These are phyloP conservation scores for Myxozyma vanderwaltii DNA, from an alignment of 805 yeast species.

Conservation along the genomic window DNA sequence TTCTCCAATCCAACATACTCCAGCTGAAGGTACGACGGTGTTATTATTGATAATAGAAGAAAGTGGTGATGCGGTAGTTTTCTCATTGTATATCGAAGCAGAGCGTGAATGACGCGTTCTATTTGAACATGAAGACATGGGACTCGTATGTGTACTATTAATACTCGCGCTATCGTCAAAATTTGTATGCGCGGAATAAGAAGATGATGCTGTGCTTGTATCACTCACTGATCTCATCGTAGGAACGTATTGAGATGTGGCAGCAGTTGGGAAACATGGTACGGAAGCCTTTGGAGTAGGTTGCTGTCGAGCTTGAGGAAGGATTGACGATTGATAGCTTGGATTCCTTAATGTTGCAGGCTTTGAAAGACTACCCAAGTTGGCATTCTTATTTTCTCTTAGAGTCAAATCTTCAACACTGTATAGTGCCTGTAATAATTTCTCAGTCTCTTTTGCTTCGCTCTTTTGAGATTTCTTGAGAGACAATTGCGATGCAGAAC, in stretches of 20 bases:
- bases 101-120: slow-evolving; percentile 6
- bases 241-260: background rate
- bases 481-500: slow-evolving; percentile 3
- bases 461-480: background rate
- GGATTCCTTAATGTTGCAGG: background rate
- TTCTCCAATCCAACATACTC: slow-evolving; percentile 32
- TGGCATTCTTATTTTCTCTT: background rate
- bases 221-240: slow-evolving; percentile 1
- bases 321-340: background rate
- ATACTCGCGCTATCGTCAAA: slow-evolving; percentile 3
- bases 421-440: slow-evolving; percentile 1
- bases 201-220: background rate
- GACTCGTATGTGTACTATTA: slow-evolving; percentile 2
- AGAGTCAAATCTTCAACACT: slow-evolving; percentile 6
- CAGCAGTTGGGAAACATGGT: background rate
- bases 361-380: background rate
- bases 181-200: background rate
- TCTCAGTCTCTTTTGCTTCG: background rate
- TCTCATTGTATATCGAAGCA: background rate
- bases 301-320: background rate
- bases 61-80: background rate
- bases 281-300: background rate
- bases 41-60: background rate
- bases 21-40: slow-evolving; percentile 1
- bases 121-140: background rate